phyloP scores from a whole-genome alignment of 768 basidiomycete species.

The Tylopilus plumbeoviolaceoides region DNA sequence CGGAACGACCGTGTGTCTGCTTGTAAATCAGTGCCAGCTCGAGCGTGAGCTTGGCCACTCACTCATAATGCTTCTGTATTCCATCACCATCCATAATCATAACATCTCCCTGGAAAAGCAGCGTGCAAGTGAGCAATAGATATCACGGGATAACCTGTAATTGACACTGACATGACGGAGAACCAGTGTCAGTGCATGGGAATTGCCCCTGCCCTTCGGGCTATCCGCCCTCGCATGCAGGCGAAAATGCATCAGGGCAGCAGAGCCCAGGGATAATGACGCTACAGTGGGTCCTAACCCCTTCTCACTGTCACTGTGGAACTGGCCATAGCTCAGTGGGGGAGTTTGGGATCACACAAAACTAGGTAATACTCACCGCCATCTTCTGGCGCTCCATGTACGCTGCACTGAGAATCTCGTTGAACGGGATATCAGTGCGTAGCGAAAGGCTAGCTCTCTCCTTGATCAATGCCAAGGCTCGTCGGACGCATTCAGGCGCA shows the following conservation, averaged over 20 bases:
- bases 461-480: constrained; percentile 58
- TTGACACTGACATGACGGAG: constrained; percentile 57
- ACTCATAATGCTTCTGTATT: constrained; percentile 73
- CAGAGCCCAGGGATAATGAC: constrained; percentile 70
- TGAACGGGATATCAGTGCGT: constrained; percentile 43
- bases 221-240: constrained; percentile 37
- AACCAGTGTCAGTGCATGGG: constrained; percentile 49
- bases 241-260: constrained; percentile 80
- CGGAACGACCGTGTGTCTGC: constrained; percentile 71
- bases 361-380: constrained; percentile 48
- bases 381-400: constrained; percentile 86
- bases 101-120: constrained; percentile 63
- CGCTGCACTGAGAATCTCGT: constrained; percentile 76
- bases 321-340: constrained; percentile 39
- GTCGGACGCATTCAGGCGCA: constrained; percentile 55
- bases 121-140: constrained; percentile 2
- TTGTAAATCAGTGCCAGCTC: constrained; percentile 8
- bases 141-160: background rate
- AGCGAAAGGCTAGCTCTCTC: constrained; percentile 49
- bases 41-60: constrained; percentile 21
- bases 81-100: constrained; percentile 71
- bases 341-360: background rate
- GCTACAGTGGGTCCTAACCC: constrained; percentile 73
- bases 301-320: constrained; percentile 74
- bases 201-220: constrained; percentile 15